These are phyloP conservation scores for Ophiostoma triangulosporum DNA, from an alignment of 2,329 filamentous ascomycete genomes.

Conservation along the genomic window DNA sequence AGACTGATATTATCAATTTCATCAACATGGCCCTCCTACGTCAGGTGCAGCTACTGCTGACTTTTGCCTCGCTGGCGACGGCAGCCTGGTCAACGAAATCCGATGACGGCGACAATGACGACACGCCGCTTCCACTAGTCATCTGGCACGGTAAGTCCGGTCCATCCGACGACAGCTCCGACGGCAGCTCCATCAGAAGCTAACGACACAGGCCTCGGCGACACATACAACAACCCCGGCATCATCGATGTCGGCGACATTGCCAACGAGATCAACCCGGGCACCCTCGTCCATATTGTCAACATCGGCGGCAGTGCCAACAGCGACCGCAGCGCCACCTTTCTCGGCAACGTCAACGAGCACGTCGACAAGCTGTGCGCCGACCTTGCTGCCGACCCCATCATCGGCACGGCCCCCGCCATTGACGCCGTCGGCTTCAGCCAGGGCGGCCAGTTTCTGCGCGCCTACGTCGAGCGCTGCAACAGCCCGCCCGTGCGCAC, in stretches of 20 bases:
- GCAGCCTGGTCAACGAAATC: slow-evolving; percentile 18
- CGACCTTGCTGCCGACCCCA: slow-evolving; percentile 60
- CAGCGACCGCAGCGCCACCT: slow-evolving; percentile 69
- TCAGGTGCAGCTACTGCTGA: slow-evolving; percentile 18
- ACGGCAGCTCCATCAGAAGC: slow-evolving; percentile 10
- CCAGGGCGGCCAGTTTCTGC: slow-evolving; percentile 92
- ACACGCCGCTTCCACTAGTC: slow-evolving; percentile 71
- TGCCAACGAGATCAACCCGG: slow-evolving; percentile 59
- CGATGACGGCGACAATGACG: slow-evolving; percentile 28
- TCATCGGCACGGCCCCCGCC: slow-evolving; percentile 68
- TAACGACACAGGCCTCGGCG: slow-evolving; percentile 39
- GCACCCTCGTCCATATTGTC: slow-evolving; percentile 73
- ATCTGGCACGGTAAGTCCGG: slow-evolving; percentile 68
- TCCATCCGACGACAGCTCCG: too few relatives aligned
- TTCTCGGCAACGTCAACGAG: slow-evolving; percentile 75
- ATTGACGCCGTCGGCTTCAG: slow-evolving; percentile 90
- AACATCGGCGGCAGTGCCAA: slow-evolving; percentile 51
- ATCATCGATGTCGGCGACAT: slow-evolving; percentile 59
- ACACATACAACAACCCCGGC: slow-evolving; percentile 64
- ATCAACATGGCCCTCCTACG: slow-evolving; percentile 18
- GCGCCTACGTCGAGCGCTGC: slow-evolving; percentile 80
- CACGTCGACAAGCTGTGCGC: slow-evolving; percentile 68
- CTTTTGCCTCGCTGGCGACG: slow-evolving; percentile 21
- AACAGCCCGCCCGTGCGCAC: slow-evolving; percentile 60
- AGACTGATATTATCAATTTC: too few relatives aligned